Evolutionary conservation across 805 yeast species (phyloP).

Genomic region (Saccharomyces mikatae): DNA sequence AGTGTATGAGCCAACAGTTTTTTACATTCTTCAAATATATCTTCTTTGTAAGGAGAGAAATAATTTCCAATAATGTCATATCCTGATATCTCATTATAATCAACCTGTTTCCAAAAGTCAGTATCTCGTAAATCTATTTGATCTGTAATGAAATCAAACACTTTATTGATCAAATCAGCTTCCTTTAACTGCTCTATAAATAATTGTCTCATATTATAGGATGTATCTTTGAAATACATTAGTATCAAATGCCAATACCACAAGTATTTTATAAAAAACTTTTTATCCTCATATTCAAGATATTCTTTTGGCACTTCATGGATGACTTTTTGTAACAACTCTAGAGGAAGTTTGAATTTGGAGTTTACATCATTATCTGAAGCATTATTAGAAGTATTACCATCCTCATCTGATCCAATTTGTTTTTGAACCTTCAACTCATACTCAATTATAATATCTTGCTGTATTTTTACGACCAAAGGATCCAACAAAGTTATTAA

Average conservation of each 20-base stretch:
- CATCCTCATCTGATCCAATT: conserved; percentile 6
- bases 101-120: conserved; percentile 20
- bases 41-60: conserved; percentile 21
- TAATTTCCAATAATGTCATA: conserved; percentile 13
- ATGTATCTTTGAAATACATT: conserved; percentile 52
- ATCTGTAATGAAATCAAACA: conserved; percentile 49
- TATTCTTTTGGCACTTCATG: conserved; percentile 31
- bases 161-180: conserved; percentile 36
- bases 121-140: conserved; percentile 37
- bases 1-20: conserved; percentile 21
- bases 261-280: conserved; percentile 37
- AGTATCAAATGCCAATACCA: conserved; percentile 66
- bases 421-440: conserved; percentile 41
- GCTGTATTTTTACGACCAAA: conserved; percentile 42
- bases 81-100: conserved; percentile 16
- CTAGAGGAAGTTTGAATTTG: conserved; percentile 24
- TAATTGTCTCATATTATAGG: conserved; percentile 53
- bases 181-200: conserved; percentile 53
- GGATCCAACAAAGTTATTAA: conserved; percentile 34
- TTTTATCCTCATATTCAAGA: conserved; percentile 34
- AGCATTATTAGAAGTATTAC: conserved; percentile 3
- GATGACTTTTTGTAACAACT: conserved; percentile 33
- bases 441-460: conserved; percentile 53
- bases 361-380: background rate
- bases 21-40: conserved; percentile 23